Evolutionary conservation across 2,329 filamentous ascomycete genomes (phyloP).

Genomic region (Cladorrhinum sp.): DNA sequence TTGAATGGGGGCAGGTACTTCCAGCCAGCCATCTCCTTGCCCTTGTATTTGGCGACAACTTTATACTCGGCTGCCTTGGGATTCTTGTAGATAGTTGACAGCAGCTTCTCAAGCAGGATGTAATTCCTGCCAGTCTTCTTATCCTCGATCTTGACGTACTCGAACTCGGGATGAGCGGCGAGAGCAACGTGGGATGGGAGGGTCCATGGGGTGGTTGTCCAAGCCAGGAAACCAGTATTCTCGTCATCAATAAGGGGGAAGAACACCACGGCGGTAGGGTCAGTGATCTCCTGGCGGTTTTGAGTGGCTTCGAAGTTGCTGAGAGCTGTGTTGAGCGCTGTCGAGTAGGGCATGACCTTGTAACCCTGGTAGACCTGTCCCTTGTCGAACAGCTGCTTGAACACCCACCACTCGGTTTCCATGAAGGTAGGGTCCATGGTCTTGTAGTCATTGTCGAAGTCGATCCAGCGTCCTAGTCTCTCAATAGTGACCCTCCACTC

Average conservation of each 20-base stretch:
- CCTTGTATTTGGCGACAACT: constrained; percentile 74
- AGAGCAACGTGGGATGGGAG: constrained; percentile 73
- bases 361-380: constrained; percentile 85
- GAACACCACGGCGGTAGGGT: constrained; percentile 83
- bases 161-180: constrained; percentile 71
- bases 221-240: constrained; percentile 73
- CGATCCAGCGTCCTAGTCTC: constrained; percentile 89
- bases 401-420: constrained; percentile 96
- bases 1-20: constrained; percentile 85
- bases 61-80: constrained; percentile 94
- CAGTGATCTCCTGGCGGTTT: constrained; percentile 90
- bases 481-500: constrained; percentile 91
- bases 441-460: constrained; percentile 98
- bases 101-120: constrained; percentile 76
- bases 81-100: constrained; percentile 86
- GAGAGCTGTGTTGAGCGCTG: constrained; percentile 80
- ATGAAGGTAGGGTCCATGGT: constrained; percentile 95
- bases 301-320: constrained; percentile 94
- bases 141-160: constrained; percentile 82
- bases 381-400: constrained; percentile 90
- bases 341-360: constrained; percentile 93
- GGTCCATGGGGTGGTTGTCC: constrained; percentile 84
- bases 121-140: constrained; percentile 80
- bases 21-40: constrained; percentile 83
- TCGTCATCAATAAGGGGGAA: constrained; percentile 81